Evolutionary conservation across 164 flowering plant genomes (phyloP), one percentile per base, ranked within the genome.

Genomic region (Taxillus chinensis): DNA sequence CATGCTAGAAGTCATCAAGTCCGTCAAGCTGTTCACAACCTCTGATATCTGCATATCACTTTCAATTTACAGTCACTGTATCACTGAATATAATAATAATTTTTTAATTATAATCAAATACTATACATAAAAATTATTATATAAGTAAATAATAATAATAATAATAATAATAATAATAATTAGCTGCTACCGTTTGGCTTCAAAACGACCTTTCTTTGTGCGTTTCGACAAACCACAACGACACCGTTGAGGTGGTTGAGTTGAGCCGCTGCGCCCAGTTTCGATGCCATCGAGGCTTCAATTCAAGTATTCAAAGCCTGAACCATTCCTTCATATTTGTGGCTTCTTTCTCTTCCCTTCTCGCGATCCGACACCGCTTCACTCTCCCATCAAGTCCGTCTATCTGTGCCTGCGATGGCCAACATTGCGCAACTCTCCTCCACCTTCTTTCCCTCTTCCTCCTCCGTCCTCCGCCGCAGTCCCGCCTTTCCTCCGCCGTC

Each of bases 381-480:
- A 43, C 49, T 17, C 53, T 54, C 62, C 45, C 14, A 13, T 38
- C 1, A 37, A 53, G 61, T 9, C 60, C 37, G 60, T 2, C 57
- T 16, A 45, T 49, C 46, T 9, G 10, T 43, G 10, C 46, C 46
- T 43, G 46, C 51, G 56, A 77, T 83, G 91, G 73, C 93, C 43
- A 74, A 71, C 51, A 75, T 81, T 37, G 82, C 81, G 67, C 71
- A 70, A 59, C 67, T 81, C 62, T 66, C 70, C 59, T 69, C 88
- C 55, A 63, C 91, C 65, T 86, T 85, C 75, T 15, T 77, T 50
- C 79, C 87, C 42, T 75, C 89, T 62, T 57, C 65, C 46, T n/a
- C n/a, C 46, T 12, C 16, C 62, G 41, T 27, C 61, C 11, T 59
- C 3, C 9, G 60, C 41, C 41, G 8, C 14, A 10, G 41, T 11